Percentiles rank a stretch among this genome's conserved stretches.
Evolutionary conservation across 2,329 filamentous ascomycete species (phyloP).

Genomic region (Pseudogymnoascus pannorum): DNA sequence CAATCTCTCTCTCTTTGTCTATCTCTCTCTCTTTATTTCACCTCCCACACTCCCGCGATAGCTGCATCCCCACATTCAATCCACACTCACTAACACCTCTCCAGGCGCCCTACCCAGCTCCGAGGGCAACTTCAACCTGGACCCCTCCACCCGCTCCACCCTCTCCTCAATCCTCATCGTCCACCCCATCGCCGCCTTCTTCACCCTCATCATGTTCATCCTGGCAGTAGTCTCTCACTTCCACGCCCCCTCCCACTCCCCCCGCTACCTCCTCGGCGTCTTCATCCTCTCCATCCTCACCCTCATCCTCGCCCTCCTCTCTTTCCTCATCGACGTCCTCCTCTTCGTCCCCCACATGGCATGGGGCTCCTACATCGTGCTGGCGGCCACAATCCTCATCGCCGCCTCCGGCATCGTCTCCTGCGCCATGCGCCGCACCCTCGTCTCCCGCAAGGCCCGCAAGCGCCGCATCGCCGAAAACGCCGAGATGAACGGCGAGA

Average conservation of each 20-base stretch:
- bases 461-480: slow-evolving; percentile 89
- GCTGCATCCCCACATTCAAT: slow-evolving; percentile 9
- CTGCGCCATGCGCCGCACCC: slow-evolving; percentile 87
- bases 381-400: slow-evolving; percentile 81
- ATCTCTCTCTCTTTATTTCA: too few relatives aligned
- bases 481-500: slow-evolving; percentile 93
- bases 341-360: slow-evolving; percentile 89
- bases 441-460: slow-evolving; percentile 87
- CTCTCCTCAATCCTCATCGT: slow-evolving; percentile 88
- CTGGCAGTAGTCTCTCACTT: slow-evolving; percentile 77
- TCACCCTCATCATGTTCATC: slow-evolving; percentile 77
- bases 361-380: slow-evolving; percentile 91
- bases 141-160: slow-evolving; percentile 44
- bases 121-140: slow-evolving; percentile 46
- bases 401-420: slow-evolving; percentile 76
- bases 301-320: slow-evolving; percentile 72
- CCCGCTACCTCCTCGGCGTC: slow-evolving; percentile 75
- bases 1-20: too few relatives aligned
- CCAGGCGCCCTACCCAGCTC: slow-evolving; percentile 19
- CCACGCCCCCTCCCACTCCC: slow-evolving; percentile 81
- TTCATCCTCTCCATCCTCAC: slow-evolving; percentile 83
- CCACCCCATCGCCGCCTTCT: slow-evolving; percentile 80
- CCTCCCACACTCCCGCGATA: slow-evolving; percentile 12
- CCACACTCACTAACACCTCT: background rate
- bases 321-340: slow-evolving; percentile 88